Evolutionary conservation across 1,284 basidiomycete genomes (phyloP).

Genomic region (Ganoderma boninense): DNA sequence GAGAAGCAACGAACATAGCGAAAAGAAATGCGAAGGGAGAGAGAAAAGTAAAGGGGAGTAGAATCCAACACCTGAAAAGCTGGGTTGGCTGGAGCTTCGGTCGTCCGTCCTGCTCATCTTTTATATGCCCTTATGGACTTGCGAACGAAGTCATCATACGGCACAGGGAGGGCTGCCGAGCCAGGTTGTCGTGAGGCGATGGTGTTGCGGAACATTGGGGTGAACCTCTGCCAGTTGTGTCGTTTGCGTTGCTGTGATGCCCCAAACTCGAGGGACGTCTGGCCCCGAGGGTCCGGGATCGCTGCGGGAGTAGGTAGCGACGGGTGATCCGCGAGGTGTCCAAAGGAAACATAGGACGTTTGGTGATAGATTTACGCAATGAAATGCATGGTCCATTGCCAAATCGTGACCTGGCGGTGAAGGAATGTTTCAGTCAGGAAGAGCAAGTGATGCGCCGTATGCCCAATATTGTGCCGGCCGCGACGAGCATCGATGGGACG

Average conservation of each 20-base stretch:
- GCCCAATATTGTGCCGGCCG: background rate
- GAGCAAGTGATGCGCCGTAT: background rate
- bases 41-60: constrained; percentile 16
- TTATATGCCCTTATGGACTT: background rate
- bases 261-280: background rate
- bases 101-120: background rate
- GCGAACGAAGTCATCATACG: background rate
- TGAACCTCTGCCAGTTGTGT: background rate
- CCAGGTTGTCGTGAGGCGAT: background rate
- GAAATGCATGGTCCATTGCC: background rate
- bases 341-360: background rate
- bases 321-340: background rate
- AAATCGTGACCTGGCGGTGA: background rate
- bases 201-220: background rate
- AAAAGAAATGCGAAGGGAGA: constrained; percentile 7
- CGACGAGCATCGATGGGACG: background rate
- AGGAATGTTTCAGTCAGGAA: background rate
- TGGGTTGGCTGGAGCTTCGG: constrained; percentile 6
- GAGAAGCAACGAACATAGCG: constrained; percentile 30
- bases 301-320: background rate
- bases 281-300: background rate
- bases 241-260: background rate
- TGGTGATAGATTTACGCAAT: background rate
- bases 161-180: background rate
- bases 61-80: constrained; percentile 25